Conservation (phyloP, 768 basidiomycete genomes). For the Trametes coccinea region DNA sequence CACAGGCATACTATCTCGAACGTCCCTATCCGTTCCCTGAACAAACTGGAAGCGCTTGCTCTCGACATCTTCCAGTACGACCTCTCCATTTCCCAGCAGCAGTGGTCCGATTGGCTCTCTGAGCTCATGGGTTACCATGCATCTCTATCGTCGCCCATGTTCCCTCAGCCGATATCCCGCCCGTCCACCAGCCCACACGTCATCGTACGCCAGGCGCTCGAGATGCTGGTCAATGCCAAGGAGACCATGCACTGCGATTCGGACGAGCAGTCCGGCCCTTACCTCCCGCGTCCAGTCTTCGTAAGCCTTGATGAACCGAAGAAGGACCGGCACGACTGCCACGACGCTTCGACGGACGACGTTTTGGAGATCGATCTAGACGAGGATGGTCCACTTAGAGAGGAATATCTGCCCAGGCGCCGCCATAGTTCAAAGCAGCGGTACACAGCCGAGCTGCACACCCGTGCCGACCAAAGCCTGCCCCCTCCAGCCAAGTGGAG, state of each 20-base stretch:
- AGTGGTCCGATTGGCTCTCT: constrained; percentile 73
- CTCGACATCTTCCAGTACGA: constrained; percentile 72
- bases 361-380: constrained; percentile 76
- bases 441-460: constrained; percentile 26
- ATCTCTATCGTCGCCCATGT: constrained; percentile 56
- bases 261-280: constrained; percentile 23
- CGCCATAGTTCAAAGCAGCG: constrained; percentile 44
- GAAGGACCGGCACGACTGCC: constrained; percentile 46
- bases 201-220: constrained; percentile 67
- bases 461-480: constrained; percentile 38
- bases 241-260: constrained; percentile 23
- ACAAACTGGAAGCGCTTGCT: constrained; percentile 69
- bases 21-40: constrained; percentile 67
- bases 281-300: constrained; percentile 64
- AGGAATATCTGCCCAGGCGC: constrained; percentile 78
- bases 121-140: constrained; percentile 66
- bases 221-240: constrained; percentile 63
- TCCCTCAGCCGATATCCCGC: constrained; percentile 75
- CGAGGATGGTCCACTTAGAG: constrained; percentile 78
- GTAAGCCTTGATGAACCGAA: constrained; percentile 68
- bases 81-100: constrained; percentile 60
- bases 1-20: constrained; percentile 79
- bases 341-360: constrained; percentile 35
- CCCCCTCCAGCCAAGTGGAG: constrained; percentile 84
- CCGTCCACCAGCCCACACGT: constrained; percentile 72